These are phyloP conservation scores for Withania somnifera DNA, from an alignment of 305 asterid species.

Conservation along the genomic window DNA sequence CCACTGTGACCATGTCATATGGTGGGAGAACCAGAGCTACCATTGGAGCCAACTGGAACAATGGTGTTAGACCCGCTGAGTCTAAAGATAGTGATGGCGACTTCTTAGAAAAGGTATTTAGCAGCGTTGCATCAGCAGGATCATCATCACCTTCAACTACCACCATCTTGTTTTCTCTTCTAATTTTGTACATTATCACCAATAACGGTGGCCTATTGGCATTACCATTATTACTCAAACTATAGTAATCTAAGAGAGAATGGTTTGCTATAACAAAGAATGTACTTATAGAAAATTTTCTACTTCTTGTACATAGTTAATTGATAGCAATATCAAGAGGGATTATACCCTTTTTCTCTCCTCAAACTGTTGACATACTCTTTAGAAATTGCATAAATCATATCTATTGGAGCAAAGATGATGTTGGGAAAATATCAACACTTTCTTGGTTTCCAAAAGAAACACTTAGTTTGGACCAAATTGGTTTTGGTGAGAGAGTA, in stretches of 20 bases:
- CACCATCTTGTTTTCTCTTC: conserved; percentile 28
- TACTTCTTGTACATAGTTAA: background rate
- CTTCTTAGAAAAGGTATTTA: conserved; percentile 63
- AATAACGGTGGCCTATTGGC: conserved; percentile 24
- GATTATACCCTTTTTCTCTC: background rate
- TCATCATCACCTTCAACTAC: conserved; percentile 23
- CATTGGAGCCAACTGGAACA: conserved; percentile 13
- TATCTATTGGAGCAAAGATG: background rate
- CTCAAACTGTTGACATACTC: background rate
- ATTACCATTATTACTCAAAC: conserved; percentile 11
- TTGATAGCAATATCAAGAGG: background rate
- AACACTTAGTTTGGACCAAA: background rate
- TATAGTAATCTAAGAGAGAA: conserved; percentile 8
- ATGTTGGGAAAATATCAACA: too few relatives aligned
- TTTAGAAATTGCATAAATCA: background rate
- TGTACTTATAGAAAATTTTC: background rate
- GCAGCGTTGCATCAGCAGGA: conserved; percentile 22
- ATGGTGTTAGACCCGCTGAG: conserved; percentile 11
- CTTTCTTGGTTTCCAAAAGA: background rate
- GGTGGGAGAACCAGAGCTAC: conserved; percentile 46
- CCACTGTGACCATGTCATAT: conserved; percentile 31
- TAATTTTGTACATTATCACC: conserved; percentile 30
- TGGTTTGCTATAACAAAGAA: background rate
- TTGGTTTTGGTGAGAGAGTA: background rate
- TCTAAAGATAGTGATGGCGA: conserved; percentile 15